These are phyloP conservation scores for Aechmea fasciata DNA, from an alignment of 176 grass and related monocot species.

Conservation along the genomic window DNA sequence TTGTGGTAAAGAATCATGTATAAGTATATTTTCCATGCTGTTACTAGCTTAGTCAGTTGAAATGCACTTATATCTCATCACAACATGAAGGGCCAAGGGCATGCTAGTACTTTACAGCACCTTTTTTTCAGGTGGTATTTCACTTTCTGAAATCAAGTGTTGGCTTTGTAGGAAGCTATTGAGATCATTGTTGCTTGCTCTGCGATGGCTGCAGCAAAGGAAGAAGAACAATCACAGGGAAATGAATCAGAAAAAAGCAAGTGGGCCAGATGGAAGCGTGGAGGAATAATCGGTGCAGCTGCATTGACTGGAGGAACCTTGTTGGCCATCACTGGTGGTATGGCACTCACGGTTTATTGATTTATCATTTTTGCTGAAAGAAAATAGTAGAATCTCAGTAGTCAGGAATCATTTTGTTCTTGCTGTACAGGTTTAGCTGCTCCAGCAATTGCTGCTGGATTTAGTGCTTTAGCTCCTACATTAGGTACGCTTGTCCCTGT, in stretches of 20 bases:
- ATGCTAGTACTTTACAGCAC: neutral
- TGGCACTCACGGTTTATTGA: neutral
- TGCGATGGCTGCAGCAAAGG: constrained; percentile 96
- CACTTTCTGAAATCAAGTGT: constrained; percentile 13
- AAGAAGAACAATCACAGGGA: constrained; percentile 40
- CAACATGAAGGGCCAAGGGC: no score
- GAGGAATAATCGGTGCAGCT: constrained; percentile 86
- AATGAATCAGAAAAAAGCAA: constrained; percentile 45
- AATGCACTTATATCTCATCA: no score
- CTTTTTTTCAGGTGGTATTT: neutral
- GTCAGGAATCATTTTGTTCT: constrained; percentile 5
- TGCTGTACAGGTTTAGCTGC: constrained; percentile 69
- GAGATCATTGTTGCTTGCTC: constrained; percentile 99
- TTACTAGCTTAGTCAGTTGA: no score
- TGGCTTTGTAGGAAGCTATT: constrained; percentile 71
- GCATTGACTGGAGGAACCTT: constrained; percentile 86
- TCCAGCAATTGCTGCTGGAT: constrained; percentile 91
- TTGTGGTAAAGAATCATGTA: neutral
- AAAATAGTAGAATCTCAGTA: neutral
- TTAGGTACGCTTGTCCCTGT: constrained; percentile 70
- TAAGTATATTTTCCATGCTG: no score
- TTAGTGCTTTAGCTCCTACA: constrained; percentile 74
- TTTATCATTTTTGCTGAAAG: neutral
- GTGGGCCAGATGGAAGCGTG: constrained; percentile 75
- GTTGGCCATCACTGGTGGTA: constrained; percentile 92